phyloP scores from a whole-genome alignment of 352 stramenopile species.

The Globisporangium parvum region DNA sequence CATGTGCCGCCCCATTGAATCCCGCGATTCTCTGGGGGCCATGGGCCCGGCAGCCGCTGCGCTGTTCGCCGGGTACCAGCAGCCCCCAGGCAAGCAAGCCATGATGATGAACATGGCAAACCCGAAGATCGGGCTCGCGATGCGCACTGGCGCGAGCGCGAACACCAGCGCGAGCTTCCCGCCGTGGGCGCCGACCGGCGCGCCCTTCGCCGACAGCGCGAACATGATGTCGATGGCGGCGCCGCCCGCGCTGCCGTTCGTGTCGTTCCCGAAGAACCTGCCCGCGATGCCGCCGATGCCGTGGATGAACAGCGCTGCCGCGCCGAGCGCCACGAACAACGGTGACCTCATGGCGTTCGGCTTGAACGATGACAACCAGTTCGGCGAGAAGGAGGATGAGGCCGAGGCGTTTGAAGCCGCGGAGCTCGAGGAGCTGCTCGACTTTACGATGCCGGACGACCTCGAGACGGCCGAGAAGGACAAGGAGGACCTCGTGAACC shows the following conservation, averaged over 20 bases:
- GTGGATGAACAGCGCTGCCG: constrained; percentile 10
- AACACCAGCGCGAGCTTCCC: constrained; percentile 17
- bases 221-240: constrained; percentile 60
- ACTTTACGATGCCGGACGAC: constrained; percentile 70
- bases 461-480: constrained; percentile 47
- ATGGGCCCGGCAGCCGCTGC: constrained; percentile 65
- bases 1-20: constrained; percentile 85
- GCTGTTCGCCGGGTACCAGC: constrained; percentile 74
- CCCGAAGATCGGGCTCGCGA: constrained; percentile 16
- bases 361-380: constrained; percentile 27
- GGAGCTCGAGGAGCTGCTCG: constrained; percentile 66
- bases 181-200: constrained; percentile 22
- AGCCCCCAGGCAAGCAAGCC: constrained; percentile 38
- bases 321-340: constrained; percentile 7
- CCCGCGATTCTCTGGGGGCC: constrained; percentile 70
- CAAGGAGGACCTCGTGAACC: constrained; percentile 68
- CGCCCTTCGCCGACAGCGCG: constrained; percentile 32
- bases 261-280: constrained; percentile 59
- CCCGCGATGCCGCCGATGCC: constrained; percentile 49
- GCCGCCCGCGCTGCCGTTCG: constrained; percentile 54
- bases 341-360: constrained; percentile 37
- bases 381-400: constrained; percentile 14
- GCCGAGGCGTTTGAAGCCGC: constrained; percentile 51
- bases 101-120: constrained; percentile 18
- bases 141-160: constrained; percentile 6